Evolutionary conservation across 2,329 filamentous ascomycete species (phyloP).

Genomic region (Monilinia fructicola): DNA sequence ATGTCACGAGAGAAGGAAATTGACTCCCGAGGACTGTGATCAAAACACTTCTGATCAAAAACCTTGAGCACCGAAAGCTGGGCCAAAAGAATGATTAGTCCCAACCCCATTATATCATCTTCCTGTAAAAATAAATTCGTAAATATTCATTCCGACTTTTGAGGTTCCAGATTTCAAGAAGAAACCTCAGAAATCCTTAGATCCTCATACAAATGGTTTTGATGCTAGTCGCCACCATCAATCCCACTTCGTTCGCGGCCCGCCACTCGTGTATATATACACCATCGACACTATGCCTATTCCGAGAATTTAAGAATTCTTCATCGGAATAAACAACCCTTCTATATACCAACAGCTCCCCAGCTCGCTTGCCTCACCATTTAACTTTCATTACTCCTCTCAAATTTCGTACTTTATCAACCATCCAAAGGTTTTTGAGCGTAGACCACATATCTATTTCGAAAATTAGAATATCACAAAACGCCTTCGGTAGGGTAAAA

Average conservation of each 20-base stretch:
- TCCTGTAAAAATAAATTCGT: too few species aligned
- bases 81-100: too few species aligned
- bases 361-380: background rate
- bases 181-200: too few species aligned
- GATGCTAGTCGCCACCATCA: too few species aligned
- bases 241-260: background rate
- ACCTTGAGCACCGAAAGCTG: too few species aligned
- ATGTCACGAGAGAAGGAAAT: too few species aligned
- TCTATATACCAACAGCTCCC: background rate
- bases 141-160: too few species aligned
- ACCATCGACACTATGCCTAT: background rate
- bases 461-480: background rate
- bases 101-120: too few species aligned
- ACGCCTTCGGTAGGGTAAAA: background rate
- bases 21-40: too few species aligned
- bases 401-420: background rate
- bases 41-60: too few species aligned
- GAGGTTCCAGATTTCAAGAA: background rate
- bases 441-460: background rate
- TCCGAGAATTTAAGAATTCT: background rate
- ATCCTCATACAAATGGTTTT: too few species aligned
- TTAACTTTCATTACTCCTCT: background rate
- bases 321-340: background rate
- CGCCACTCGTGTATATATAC: background rate
- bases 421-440: constrained; percentile 5